Evolutionary conservation across 2,329 filamentous ascomycete genomes (phyloP).

Genomic region (Fusarium equiseti): DNA sequence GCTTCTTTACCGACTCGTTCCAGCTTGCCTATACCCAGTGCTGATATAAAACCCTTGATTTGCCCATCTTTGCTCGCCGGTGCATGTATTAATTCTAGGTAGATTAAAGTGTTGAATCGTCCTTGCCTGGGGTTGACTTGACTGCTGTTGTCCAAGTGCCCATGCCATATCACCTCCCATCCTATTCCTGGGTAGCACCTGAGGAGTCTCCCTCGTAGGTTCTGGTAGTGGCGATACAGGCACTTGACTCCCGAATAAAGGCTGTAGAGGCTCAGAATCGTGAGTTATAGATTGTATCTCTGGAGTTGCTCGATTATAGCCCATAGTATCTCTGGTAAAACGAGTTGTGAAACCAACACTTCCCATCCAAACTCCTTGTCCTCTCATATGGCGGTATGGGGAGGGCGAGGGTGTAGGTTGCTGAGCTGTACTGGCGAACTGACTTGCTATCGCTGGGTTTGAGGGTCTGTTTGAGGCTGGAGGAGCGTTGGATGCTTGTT

Average conservation of each 20-base stretch:
- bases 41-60: background rate
- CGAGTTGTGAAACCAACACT: slow-evolving; percentile 31
- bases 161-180: background rate
- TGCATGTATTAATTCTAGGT: background rate
- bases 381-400: background rate
- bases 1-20: background rate
- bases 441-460: background rate
- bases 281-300: background rate
- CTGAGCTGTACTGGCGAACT: rapidly evolving
- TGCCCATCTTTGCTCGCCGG: slow-evolving; percentile 3
- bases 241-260: slow-evolving; percentile 20
- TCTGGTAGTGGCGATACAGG: background rate
- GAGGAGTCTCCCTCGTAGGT: background rate
- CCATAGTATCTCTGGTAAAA: slow-evolving; percentile 27
- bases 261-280: slow-evolving; percentile 33
- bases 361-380: slow-evolving; percentile 34
- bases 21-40: background rate
- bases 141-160: background rate
- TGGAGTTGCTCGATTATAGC: background rate
- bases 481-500: background rate
- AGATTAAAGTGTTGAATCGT: background rate
- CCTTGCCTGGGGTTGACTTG: background rate
- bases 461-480: background rate
- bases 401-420: background rate
- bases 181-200: background rate